A percentile compares a stretch with the other conserved stretches of the same genome.
phyloP scores from a whole-genome alignment of 1,284 basidiomycete species.

The Ustilago bromivora region DNA sequence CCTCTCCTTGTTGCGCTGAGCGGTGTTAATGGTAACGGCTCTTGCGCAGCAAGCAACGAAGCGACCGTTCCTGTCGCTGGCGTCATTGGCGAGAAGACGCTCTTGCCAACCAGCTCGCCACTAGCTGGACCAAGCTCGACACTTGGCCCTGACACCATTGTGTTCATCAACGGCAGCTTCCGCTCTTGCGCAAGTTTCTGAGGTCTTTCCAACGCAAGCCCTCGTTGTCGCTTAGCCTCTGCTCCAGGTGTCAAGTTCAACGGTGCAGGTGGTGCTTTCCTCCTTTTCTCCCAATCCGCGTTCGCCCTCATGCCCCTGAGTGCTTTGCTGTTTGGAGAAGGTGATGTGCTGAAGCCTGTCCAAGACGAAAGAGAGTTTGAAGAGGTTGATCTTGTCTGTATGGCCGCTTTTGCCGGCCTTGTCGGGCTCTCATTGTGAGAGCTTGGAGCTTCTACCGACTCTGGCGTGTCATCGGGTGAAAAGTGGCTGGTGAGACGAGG shows the following conservation, averaged over 20 bases:
- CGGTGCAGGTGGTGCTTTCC: constrained; percentile 50
- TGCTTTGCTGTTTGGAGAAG: constrained; percentile 32
- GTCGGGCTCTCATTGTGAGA: neutral
- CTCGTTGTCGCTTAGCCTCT: constrained; percentile 29
- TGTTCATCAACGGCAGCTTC: constrained; percentile 1
- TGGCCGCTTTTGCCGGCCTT: constrained; percentile 9
- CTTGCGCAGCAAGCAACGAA: constrained; percentile 12
- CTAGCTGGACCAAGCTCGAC: constrained; percentile 11
- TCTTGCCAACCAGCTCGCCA: constrained; percentile 23
- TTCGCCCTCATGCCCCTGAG: constrained; percentile 47
- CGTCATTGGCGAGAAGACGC: constrained; percentile 49
- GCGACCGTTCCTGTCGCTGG: constrained; percentile 19
- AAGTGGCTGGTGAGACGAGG: constrained; percentile 23
- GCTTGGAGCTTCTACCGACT: constrained; percentile 10
- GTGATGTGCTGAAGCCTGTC: constrained; percentile 8
- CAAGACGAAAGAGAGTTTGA: constrained; percentile 8
- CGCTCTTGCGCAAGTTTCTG: constrained; percentile 4
- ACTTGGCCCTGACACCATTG: neutral
- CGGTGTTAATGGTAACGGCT: constrained; percentile 39
- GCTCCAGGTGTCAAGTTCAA: constrained; percentile 36
- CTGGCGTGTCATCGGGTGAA: constrained; percentile 33
- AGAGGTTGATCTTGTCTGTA: constrained; percentile 1
- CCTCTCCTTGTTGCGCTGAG: constrained; percentile 51
- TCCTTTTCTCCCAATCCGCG: constrained; percentile 52
- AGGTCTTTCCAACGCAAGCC: constrained; percentile 14